phyloP scores from a whole-genome alignment of 306 rosid genomes.

The Rubus parviflorus region DNA sequence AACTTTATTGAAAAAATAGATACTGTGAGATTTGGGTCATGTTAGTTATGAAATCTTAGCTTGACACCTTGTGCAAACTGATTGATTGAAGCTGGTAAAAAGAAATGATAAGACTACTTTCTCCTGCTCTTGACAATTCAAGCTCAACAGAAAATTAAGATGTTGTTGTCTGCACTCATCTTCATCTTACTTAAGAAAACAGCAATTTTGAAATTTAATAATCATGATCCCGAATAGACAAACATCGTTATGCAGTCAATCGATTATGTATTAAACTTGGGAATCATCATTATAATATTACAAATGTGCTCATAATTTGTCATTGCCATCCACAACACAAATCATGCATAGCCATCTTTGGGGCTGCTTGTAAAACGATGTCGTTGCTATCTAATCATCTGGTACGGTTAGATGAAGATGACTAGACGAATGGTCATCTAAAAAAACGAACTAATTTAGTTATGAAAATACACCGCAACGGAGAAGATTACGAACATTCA shows the following conservation, averaged over 20 bases:
- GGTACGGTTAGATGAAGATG: neutral
- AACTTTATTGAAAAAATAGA: neutral
- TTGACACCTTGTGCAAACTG: neutral
- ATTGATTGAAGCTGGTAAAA: neutral
- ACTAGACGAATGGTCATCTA: neutral
- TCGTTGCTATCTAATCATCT: neutral
- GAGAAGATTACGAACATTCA: neutral
- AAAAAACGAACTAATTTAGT: too few relatives aligned
- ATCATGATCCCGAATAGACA: neutral
- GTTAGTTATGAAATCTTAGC: neutral
- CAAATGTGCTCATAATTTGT: neutral
- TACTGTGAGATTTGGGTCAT: neutral
- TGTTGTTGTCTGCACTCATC: constrained; percentile 14
- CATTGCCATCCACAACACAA: neutral
- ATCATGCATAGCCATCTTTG: neutral
- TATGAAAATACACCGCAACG: neutral
- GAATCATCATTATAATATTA: neutral
- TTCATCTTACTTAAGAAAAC: constrained; percentile 16
- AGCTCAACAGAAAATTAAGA: neutral
- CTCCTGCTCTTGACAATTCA: neutral
- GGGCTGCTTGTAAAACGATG: neutral
- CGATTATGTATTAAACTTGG: neutral
- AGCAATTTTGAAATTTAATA: constrained; percentile 1
- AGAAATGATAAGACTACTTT: neutral
- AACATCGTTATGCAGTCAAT: neutral